Conservation (phyloP, 2,329 filamentous ascomycete genomes). For the Ascochyta fabae region DNA sequence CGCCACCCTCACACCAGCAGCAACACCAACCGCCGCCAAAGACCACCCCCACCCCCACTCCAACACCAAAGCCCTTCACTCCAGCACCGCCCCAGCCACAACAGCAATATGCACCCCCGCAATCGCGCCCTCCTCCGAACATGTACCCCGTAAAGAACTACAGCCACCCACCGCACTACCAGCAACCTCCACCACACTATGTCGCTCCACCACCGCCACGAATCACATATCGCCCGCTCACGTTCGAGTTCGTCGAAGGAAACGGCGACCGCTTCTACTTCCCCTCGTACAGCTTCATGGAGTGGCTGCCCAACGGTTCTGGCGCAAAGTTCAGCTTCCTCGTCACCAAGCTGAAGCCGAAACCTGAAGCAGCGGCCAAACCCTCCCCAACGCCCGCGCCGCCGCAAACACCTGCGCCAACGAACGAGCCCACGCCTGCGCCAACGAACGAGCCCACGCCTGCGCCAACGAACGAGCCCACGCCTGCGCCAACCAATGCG, state of each 20-base stretch:
- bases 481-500: too few species aligned
- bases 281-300: constrained; percentile 77
- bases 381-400: constrained; percentile 36
- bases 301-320: constrained; percentile 67
- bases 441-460: constrained; percentile 1
- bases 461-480: neutral
- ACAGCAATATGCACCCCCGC: constrained; percentile 28
- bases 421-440: too few species aligned
- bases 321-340: constrained; percentile 77
- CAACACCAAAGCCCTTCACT: constrained; percentile 26
- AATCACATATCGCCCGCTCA: constrained; percentile 51
- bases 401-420: constrained; percentile 5
- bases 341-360: constrained; percentile 69
- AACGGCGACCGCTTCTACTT: constrained; percentile 78
- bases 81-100: constrained; percentile 23
- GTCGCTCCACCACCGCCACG: constrained; percentile 50
- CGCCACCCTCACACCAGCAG: constrained; percentile 10
- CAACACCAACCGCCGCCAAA: constrained; percentile 10
- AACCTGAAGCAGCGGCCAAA: constrained; percentile 49
- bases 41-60: constrained; percentile 11
- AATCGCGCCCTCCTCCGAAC: constrained; percentile 27
- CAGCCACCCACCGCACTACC: constrained; percentile 29
- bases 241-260: constrained; percentile 50
- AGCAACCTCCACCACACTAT: constrained; percentile 35
- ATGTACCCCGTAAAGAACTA: constrained; percentile 25